These are phyloP conservation scores for Jatropha curcas DNA, from an alignment of 345 rosid genomes.

Conservation along the genomic window DNA sequence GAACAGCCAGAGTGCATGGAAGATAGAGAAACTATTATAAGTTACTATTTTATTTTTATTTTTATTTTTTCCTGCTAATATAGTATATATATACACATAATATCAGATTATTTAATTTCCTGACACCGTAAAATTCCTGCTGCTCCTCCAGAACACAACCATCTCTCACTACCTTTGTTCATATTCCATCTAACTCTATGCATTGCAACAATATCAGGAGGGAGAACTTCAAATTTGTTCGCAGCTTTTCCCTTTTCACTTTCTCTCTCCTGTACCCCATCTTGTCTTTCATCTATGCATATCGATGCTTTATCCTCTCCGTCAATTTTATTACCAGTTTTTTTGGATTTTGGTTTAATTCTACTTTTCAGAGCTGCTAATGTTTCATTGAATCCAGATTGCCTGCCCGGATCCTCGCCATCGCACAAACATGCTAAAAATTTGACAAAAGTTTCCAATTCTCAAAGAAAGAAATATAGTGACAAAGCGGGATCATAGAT, in stretches of 20 bases:
- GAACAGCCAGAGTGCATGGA: too few species aligned
- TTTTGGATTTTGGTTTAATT: slow-evolving; percentile 33
- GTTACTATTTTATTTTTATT: too few species aligned
- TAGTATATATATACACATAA: too few species aligned
- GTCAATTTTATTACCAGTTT: slow-evolving; percentile 17
- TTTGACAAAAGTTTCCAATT: background rate
- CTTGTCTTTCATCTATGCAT: slow-evolving; percentile 16
- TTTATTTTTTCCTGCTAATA: too few species aligned
- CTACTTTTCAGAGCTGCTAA: slow-evolving; percentile 26
- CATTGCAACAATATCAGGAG: slow-evolving; percentile 63
- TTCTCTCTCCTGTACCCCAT: slow-evolving; percentile 18
- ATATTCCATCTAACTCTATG: slow-evolving; percentile 81
- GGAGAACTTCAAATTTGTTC: slow-evolving; percentile 34
- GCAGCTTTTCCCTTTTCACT: slow-evolving; percentile 16
- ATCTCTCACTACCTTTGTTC: slow-evolving; percentile 87
- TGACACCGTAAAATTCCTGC: slow-evolving; percentile 82
- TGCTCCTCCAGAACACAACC: slow-evolving; percentile 87
- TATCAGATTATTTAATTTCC: slow-evolving; percentile 41
- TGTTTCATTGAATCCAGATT: slow-evolving; percentile 45
- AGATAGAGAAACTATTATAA: too few species aligned
- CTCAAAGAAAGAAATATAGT: slow-evolving; percentile 4
- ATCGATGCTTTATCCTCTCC: slow-evolving; percentile 28
- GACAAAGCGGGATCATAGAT: too few species aligned
- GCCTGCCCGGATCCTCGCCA: slow-evolving; percentile 41
- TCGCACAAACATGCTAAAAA: slow-evolving; percentile 48